Evolutionary conservation across 192 early-diverging fungal species (phyloP), one percentile per base, ranked within the genome.

Genomic region (Funneliformis mosseae): DNA sequence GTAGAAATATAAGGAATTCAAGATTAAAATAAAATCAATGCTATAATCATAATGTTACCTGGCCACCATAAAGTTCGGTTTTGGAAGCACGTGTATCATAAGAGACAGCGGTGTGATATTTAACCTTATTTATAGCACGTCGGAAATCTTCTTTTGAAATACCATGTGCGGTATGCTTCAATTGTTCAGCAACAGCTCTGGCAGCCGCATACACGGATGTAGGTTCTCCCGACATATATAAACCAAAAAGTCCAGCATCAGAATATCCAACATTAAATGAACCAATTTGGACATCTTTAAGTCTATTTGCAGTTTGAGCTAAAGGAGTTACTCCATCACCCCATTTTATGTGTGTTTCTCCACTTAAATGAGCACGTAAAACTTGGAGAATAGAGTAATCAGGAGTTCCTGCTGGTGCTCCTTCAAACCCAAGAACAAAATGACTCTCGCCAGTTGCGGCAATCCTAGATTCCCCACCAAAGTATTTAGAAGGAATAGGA

Each of bases 221-320:
- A 33, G 88, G 63, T 21, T 89, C 84, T 8, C 85, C 90, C 78
- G 90, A 83, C 28, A 96, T 89, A 45, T 92, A 85, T 77, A 98
- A 83, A 79, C 96, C 98, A 80, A 98, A 92, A 50, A 99, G 88
- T 72, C 94, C 96, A 59, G 96, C 92, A 85, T 97, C 97, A 18
- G 94, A 92, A 91, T 97, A 99, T 12, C 91, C 87, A 78, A 90
- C 87, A 83, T 93, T 91, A 87, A 99, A 97, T 28, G 95, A 91
- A 76, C 90, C 87, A 60, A 91, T 84, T 43, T 92, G 74, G 76
- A 90, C 85, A 81, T 82, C 89, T 23, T 83, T 86, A 46, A 88
- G 83, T 82, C 88, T 82, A 79, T 80, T 82, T 62, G 93, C 90
- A 48, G 92, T 88, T 60, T 88, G 87, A 63, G 92, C 88, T 62